phyloP scores from a whole-genome alignment of 148 eudicot genomes.

The Bassia scoparia region DNA sequence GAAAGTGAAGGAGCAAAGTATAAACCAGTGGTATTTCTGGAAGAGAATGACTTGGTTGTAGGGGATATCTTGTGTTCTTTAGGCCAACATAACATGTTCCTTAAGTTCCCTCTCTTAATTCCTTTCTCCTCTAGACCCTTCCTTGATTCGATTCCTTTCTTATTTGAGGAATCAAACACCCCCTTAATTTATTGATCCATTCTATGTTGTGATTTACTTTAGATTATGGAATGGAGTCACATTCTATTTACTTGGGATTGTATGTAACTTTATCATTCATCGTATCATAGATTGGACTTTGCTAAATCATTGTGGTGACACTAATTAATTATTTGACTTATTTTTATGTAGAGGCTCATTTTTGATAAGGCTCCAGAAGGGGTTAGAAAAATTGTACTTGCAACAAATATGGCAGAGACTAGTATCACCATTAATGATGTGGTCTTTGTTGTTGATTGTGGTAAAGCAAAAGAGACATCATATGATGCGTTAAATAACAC shows the following conservation, averaged over 20 bases:
- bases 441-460: slow-evolving; percentile 96
- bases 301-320: neutral
- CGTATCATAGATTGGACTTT: slow-evolving; percentile 8
- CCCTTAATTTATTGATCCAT: neutral
- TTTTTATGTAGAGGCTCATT: slow-evolving; percentile 69
- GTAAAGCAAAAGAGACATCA: slow-evolving; percentile 98
- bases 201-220: neutral
- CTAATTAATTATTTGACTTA: slow-evolving; percentile 14
- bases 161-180: too few species aligned
- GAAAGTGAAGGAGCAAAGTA: too few species aligned
- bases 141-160: too few species aligned
- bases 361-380: slow-evolving; percentile 90
- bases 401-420: slow-evolving; percentile 99
- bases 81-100: too few species aligned
- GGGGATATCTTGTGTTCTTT: too few species aligned
- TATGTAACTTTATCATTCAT: neutral
- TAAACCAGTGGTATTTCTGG: too few species aligned
- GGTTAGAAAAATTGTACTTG: slow-evolving; percentile 90
- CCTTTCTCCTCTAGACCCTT: too few species aligned
- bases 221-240: neutral
- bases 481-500: slow-evolving; percentile 98
- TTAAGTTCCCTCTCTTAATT: too few species aligned
- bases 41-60: too few species aligned
- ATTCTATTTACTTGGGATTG: neutral
- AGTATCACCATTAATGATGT: slow-evolving; percentile 98